These are phyloP conservation scores for Chrysoporthe cubensis DNA, from an alignment of 2,329 filamentous ascomycete species.

Conservation along the genomic window DNA sequence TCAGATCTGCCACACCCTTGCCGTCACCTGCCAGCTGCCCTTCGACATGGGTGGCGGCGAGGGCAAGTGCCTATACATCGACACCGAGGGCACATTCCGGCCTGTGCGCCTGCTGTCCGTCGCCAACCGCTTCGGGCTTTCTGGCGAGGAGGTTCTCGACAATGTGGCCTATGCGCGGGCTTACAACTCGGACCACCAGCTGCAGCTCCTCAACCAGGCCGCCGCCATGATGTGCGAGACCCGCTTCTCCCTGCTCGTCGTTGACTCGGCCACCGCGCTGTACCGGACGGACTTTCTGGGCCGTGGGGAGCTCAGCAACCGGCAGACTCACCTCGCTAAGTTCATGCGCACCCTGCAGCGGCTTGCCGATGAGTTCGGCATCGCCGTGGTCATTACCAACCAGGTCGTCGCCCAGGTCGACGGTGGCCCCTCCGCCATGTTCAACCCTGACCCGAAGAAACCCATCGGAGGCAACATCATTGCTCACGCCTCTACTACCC, in stretches of 20 bases:
- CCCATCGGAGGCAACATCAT: slow-evolving; percentile 99
- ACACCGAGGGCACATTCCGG: slow-evolving; percentile 96
- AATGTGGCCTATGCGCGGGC: slow-evolving; percentile 98
- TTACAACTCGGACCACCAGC: slow-evolving; percentile 97
- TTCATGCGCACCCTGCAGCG: slow-evolving; percentile 85
- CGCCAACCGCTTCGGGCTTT: slow-evolving; percentile 90
- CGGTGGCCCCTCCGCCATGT: slow-evolving; percentile 95
- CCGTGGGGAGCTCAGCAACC: slow-evolving; percentile 92
- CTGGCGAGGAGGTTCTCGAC: slow-evolving; percentile 95
- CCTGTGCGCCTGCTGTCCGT: slow-evolving; percentile 90
- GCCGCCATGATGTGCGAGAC: slow-evolving; percentile 99
- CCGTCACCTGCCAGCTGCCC: slow-evolving; percentile 94
- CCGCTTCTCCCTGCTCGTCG: slow-evolving; percentile 90
- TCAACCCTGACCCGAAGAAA: slow-evolving; percentile 97
- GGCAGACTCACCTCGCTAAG: slow-evolving; percentile 86
- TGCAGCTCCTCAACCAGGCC: slow-evolving; percentile 92
- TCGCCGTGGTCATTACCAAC: slow-evolving; percentile 98
- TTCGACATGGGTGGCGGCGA: slow-evolving; percentile 99
- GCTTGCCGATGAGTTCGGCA: slow-evolving; percentile 83
- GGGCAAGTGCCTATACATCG: slow-evolving; percentile 97
- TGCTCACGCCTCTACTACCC: slow-evolving; percentile 93
- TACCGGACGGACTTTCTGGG: slow-evolving; percentile 97
- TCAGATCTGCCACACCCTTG: slow-evolving; percentile 98
- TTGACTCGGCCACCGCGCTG: slow-evolving; percentile 92
- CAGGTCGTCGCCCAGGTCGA: slow-evolving; percentile 98